A percentile compares a stretch with the other conserved stretches of the same genome.
These are phyloP conservation scores for Lanmaoa pseudosensibilis DNA, from an alignment of 768 basidiomycete species.

Conservation along the genomic window DNA sequence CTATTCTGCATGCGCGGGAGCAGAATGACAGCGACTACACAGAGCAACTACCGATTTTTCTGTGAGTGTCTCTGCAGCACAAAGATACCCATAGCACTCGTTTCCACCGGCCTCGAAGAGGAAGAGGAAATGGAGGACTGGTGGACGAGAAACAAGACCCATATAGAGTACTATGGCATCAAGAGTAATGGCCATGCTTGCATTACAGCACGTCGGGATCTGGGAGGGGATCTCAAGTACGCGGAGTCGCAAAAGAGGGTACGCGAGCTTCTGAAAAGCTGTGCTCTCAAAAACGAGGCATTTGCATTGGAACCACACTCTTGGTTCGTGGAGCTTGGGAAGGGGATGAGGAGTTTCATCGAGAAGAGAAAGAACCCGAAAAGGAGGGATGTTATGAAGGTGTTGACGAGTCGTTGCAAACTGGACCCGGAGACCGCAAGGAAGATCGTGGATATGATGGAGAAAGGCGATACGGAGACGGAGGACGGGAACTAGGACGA, in stretches of 20 bases:
- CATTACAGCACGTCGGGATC: conserved; percentile 27
- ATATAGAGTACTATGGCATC: conserved; percentile 26
- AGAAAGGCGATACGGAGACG: conserved; percentile 5
- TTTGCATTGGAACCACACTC: conserved; percentile 14
- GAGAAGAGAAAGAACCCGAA: conserved; percentile 13
- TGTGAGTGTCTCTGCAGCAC: conserved; percentile 39
- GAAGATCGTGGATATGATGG: conserved; percentile 24
- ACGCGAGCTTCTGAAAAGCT: conserved; percentile 17
- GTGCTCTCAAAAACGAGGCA: conserved; percentile 12
- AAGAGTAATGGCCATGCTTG: conserved; percentile 33
- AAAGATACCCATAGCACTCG: conserved; percentile 39
- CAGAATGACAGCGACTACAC: conserved; percentile 35
- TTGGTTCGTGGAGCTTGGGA: conserved; percentile 20
- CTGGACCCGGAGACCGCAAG: conserved; percentile 28
- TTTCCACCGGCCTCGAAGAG: conserved; percentile 42
- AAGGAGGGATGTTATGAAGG: conserved; percentile 16
- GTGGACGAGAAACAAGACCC: conserved; percentile 32
- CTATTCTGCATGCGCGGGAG: conserved; percentile 43
- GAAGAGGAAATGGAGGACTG: conserved; percentile 34
- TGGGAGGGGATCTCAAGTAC: conserved; percentile 22
- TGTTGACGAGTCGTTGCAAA: conserved; percentile 25
- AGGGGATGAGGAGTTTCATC: conserved; percentile 18
- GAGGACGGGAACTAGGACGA: not conserved
- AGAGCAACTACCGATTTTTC: conserved; percentile 42
- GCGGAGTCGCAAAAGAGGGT: conserved; percentile 22